Evolutionary conservation across 2,329 filamentous ascomycete species (phyloP).

Genomic region (Mycosphaerella sp.): DNA sequence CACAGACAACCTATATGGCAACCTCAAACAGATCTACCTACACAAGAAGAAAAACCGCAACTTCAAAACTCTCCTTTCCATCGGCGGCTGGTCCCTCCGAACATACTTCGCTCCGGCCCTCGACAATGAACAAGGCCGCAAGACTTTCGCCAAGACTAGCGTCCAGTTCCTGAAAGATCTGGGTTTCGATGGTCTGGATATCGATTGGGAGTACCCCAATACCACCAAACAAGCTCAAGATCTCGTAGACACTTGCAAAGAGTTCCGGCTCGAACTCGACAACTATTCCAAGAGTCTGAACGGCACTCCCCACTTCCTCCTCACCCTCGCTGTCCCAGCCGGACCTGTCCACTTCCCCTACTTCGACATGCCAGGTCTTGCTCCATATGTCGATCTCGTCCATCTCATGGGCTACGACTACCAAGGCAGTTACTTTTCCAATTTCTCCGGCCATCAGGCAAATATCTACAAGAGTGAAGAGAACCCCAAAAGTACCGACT

Average conservation of each 20-base stretch:
- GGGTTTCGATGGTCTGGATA: slow-evolving; percentile 57
- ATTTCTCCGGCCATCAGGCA: slow-evolving; percentile 63
- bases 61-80: slow-evolving; percentile 71
- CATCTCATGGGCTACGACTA: slow-evolving; percentile 48
- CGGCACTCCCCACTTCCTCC: slow-evolving; percentile 35
- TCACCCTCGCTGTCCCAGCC: slow-evolving; percentile 40
- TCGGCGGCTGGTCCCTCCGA: slow-evolving; percentile 76
- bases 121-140: slow-evolving; percentile 55
- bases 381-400: slow-evolving; percentile 40
- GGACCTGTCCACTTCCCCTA: slow-evolving; percentile 39
- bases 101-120: slow-evolving; percentile 67
- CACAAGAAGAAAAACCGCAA: slow-evolving; percentile 69
- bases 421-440: slow-evolving; percentile 52
- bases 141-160: slow-evolving; percentile 61
- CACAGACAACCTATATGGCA: slow-evolving; percentile 54
- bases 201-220: slow-evolving; percentile 46
- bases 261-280: slow-evolving; percentile 36
- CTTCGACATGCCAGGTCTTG: slow-evolving; percentile 37
- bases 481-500: slow-evolving; percentile 64
- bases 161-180: slow-evolving; percentile 71
- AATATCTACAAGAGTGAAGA: slow-evolving; percentile 60
- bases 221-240: slow-evolving; percentile 36
- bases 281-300: slow-evolving; percentile 29
- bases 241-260: slow-evolving; percentile 29
- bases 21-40: slow-evolving; percentile 66